Conservation (phyloP, 2,329 filamentous ascomycete species). For the Aureobasidium melanogenum region DNA sequence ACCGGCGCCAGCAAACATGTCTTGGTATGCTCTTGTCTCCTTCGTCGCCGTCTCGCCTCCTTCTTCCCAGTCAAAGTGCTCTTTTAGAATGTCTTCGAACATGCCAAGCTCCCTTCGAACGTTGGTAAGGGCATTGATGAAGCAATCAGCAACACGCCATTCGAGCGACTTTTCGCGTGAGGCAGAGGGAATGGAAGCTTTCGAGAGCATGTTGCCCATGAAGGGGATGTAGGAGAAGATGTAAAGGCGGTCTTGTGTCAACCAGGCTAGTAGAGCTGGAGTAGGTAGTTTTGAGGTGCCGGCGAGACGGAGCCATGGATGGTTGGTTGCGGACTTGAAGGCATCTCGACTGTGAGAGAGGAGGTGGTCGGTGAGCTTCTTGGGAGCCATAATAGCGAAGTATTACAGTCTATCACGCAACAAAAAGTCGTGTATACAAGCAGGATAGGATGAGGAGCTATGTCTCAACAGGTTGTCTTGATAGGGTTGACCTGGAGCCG, state of each 20-base stretch:
- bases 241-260: conserved; percentile 64
- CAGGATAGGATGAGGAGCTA: neutral
- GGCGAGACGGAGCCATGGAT: conserved; percentile 57
- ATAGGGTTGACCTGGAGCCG: neutral
- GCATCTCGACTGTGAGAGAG: conserved; percentile 17
- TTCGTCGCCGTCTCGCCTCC: conserved; percentile 14
- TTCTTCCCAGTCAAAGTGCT: conserved; percentile 14
- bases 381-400: neutral
- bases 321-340: conserved; percentile 52
- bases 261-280: conserved; percentile 52
- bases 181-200: conserved; percentile 45
- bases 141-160: conserved; percentile 50
- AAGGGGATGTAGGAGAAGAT: conserved; percentile 62
- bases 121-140: conserved; percentile 56
- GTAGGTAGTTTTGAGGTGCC: conserved; percentile 54
- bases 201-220: conserved; percentile 53
- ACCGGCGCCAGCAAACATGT: conserved; percentile 50
- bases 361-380: conserved; percentile 11
- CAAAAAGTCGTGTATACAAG: neutral
- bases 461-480: neutral
- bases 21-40: conserved; percentile 39
- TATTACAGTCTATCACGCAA: neutral
- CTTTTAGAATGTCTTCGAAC: conserved; percentile 46
- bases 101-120: conserved; percentile 58
- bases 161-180: conserved; percentile 39